Evolutionary conservation across 768 basidiomycete species (phyloP).

Genomic region (Lactifluus pinguis): DNA sequence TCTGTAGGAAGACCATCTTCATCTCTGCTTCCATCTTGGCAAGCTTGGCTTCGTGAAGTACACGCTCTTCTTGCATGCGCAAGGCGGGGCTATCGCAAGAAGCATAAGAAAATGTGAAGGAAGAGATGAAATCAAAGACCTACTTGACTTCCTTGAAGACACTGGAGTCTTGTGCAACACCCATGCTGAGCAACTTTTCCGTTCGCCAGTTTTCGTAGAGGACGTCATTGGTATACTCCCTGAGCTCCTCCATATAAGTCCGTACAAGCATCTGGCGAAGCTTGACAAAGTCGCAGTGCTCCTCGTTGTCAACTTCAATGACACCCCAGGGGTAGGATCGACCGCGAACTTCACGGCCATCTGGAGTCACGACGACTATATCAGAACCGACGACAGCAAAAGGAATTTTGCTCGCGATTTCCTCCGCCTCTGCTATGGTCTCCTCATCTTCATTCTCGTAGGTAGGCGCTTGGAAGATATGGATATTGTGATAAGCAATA

Average conservation of each 20-base stretch:
- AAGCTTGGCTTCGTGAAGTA: constrained; percentile 93
- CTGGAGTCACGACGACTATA: constrained; percentile 66
- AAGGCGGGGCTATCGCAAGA: constrained; percentile 68
- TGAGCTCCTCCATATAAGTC: constrained; percentile 98
- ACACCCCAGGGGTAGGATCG: constrained; percentile 98
- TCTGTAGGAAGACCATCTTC: constrained; percentile 99
- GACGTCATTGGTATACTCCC: constrained; percentile 93
- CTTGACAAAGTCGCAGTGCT: constrained; percentile 99
- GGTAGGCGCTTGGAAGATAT: constrained; percentile 95
- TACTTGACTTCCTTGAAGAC: constrained; percentile 99
- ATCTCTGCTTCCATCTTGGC: constrained; percentile 99
- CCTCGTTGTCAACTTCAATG: constrained; percentile 98
- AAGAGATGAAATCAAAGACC: constrained; percentile 15
- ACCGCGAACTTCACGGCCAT: constrained; percentile 89
- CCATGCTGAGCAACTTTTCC: constrained; percentile 94
- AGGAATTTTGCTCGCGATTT: constrained; percentile 96
- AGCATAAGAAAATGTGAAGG: not conserved
- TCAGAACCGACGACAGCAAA: constrained; percentile 98
- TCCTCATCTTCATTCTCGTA: constrained; percentile 99
- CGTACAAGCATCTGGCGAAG: constrained; percentile 98
- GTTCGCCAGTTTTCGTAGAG: constrained; percentile 98
- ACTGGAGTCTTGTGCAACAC: constrained; percentile 92
- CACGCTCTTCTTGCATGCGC: constrained; percentile 91
- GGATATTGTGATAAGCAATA: constrained; percentile 91
- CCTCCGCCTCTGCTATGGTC: constrained; percentile 93